Evolutionary conservation across 306 rosid species (phyloP).

Genomic region (Fragaria iinumae): DNA sequence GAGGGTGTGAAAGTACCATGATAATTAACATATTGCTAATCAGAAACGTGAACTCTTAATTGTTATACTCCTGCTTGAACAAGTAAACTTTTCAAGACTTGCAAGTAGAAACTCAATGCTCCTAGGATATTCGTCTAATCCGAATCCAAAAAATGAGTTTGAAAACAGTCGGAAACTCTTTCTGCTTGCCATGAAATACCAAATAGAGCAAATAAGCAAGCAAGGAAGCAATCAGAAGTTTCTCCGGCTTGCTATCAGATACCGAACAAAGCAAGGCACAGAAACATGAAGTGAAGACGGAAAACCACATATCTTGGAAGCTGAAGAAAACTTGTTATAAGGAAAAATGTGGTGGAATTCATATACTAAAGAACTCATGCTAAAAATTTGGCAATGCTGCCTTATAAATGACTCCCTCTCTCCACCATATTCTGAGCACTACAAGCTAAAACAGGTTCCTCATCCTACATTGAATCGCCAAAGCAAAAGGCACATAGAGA

Average conservation of each 20-base stretch:
- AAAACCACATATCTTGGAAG: background rate
- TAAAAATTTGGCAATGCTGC: slow-evolving; percentile 13
- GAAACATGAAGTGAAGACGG: background rate
- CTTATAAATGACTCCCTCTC: background rate
- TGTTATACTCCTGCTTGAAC: background rate
- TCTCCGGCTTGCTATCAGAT: background rate
- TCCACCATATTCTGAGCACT: background rate
- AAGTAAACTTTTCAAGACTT: background rate
- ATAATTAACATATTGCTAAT: background rate
- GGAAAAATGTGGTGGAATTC: slow-evolving; percentile 15
- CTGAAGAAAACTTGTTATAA: slow-evolving; percentile 5
- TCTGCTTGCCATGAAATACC: background rate
- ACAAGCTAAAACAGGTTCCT: slow-evolving; percentile 17
- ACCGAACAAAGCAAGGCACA: background rate
- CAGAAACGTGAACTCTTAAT: background rate
- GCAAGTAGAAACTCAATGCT: background rate
- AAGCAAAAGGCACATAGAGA: background rate
- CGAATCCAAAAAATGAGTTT: background rate
- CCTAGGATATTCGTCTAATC: background rate
- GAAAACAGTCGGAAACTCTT: background rate
- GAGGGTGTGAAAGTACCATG: background rate
- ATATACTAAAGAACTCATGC: slow-evolving; percentile 1
- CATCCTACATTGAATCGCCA: background rate
- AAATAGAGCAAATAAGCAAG: background rate
- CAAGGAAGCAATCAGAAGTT: background rate